phyloP scores from a whole-genome alignment of 1,139 yeast genomes.

The Yamadazyma spencermartinsiae region DNA sequence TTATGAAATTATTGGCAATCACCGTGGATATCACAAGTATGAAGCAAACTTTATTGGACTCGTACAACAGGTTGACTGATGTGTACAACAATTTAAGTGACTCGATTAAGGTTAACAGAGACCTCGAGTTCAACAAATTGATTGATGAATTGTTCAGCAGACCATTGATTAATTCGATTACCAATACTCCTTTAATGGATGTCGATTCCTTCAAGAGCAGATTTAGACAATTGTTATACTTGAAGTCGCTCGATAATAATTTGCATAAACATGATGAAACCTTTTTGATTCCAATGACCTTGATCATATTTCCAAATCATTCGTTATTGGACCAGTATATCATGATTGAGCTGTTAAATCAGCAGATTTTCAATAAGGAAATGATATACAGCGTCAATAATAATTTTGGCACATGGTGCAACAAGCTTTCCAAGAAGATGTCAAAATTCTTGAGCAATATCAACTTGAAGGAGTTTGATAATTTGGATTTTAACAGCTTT shows the following conservation, averaged over 20 bases:
- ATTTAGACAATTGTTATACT: conserved; percentile 33
- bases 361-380: conserved; percentile 31
- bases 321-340: conserved; percentile 29
- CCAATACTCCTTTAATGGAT: conserved; percentile 19
- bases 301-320: conserved; percentile 30
- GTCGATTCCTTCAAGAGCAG: conserved; percentile 24
- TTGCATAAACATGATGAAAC: conserved; percentile 41
- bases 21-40: conserved; percentile 4
- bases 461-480: conserved; percentile 33
- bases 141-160: conserved; percentile 26
- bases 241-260: conserved; percentile 40
- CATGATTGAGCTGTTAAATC: conserved; percentile 35
- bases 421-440: conserved; percentile 20
- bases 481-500: conserved; percentile 29
- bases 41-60: conserved; percentile 8
- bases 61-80: conserved; percentile 21
- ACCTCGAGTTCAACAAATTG: conserved; percentile 32
- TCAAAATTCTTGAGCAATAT: conserved; percentile 26
- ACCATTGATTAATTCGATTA: conserved; percentile 33
- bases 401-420: conserved; percentile 30
- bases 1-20: conserved; percentile 24
- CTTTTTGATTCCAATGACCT: conserved; percentile 40
- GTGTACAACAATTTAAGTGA: conserved; percentile 27
- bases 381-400: conserved; percentile 27
- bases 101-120: conserved; percentile 32